Evolutionary conservation across 352 stramenopile species (phyloP).

Genomic region (Pilasporangium apinafurcum): DNA sequence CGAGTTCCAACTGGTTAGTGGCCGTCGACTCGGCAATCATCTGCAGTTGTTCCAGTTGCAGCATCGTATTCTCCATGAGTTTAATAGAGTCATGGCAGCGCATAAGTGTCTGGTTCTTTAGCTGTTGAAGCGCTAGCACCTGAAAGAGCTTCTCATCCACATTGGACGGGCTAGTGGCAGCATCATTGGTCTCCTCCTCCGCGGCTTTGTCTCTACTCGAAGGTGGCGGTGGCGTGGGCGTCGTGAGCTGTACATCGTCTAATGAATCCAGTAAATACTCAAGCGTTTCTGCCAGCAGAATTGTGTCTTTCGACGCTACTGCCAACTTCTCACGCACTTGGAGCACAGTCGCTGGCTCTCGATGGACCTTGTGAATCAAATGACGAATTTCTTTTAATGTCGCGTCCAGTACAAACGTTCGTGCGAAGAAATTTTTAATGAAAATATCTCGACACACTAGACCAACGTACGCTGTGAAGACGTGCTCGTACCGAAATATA

Average conservation of each 20-base stretch:
- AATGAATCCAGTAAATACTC: conserved; percentile 95
- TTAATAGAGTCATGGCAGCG: conserved; percentile 95
- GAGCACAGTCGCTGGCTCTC: conserved; percentile 79
- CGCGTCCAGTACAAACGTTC: conserved; percentile 94
- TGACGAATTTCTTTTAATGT: conserved; percentile 93
- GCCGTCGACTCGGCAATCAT: conserved; percentile 90
- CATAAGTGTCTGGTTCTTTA: conserved; percentile 88
- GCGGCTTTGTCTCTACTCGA: background rate
- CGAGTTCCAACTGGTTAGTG: conserved; percentile 86
- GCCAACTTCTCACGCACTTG: conserved; percentile 90
- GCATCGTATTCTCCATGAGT: conserved; percentile 89
- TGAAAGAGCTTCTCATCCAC: conserved; percentile 81
- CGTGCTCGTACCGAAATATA: conserved; percentile 92
- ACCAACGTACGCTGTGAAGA: conserved; percentile 94
- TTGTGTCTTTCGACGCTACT: conserved; percentile 91
- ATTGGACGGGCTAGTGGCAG: conserved; percentile 41
- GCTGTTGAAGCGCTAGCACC: conserved; percentile 85
- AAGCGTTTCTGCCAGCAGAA: conserved; percentile 94
- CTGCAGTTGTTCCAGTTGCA: conserved; percentile 91
- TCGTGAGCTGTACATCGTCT: conserved; percentile 69
- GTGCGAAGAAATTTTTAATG: conserved; percentile 96
- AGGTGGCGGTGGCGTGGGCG: background rate
- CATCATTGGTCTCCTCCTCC: conserved; percentile 36
- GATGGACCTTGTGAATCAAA: conserved; percentile 84
- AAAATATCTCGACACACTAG: conserved; percentile 97